phyloP scores from a whole-genome alignment of 768 basidiomycete species.

The Boletus subcaerulescens region DNA sequence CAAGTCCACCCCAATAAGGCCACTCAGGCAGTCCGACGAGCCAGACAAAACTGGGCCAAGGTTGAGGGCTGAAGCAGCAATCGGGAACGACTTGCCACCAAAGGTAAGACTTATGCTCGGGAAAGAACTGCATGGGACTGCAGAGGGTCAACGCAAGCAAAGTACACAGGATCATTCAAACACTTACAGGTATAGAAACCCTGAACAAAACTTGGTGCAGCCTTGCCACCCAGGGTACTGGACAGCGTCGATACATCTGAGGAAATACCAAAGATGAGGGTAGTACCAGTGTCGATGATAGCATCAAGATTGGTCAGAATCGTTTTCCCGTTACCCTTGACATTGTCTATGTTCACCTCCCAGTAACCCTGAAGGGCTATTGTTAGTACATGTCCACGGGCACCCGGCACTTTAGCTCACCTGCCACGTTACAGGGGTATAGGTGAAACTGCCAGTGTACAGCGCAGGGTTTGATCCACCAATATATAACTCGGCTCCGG shows the following conservation, averaged over 20 bases:
- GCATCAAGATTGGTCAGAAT: conserved; percentile 3
- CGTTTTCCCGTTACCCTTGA: not conserved
- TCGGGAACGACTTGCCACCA: conserved; percentile 33
- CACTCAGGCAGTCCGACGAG: conserved; percentile 31
- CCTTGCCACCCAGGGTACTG: conserved; percentile 2
- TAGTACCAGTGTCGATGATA: conserved; percentile 23
- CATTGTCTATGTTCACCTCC: conserved; percentile 10
- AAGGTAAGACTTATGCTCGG: conserved; percentile 36
- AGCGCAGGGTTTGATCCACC: conserved; percentile 40
- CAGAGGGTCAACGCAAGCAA: not conserved
- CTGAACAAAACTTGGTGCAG: conserved; percentile 9
- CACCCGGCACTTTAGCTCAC: conserved; percentile 4
- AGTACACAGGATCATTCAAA: conserved; percentile 1
- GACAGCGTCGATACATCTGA: not conserved
- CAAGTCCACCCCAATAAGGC: conserved; percentile 18
- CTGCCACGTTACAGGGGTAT: conserved; percentile 23
- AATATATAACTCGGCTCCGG: conserved; percentile 36
- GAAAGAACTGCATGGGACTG: conserved; percentile 29
- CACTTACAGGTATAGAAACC: conserved; percentile 33
- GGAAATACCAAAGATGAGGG: conserved; percentile 5
- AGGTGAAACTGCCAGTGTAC: conserved; percentile 39
- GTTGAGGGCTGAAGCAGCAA: conserved; percentile 34
- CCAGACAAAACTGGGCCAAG: conserved; percentile 30
- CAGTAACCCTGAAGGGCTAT: conserved; percentile 7
- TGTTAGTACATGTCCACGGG: not conserved